Conservation (phyloP, 768 basidiomycete genomes). For the Tulasnella calospora region DNA sequence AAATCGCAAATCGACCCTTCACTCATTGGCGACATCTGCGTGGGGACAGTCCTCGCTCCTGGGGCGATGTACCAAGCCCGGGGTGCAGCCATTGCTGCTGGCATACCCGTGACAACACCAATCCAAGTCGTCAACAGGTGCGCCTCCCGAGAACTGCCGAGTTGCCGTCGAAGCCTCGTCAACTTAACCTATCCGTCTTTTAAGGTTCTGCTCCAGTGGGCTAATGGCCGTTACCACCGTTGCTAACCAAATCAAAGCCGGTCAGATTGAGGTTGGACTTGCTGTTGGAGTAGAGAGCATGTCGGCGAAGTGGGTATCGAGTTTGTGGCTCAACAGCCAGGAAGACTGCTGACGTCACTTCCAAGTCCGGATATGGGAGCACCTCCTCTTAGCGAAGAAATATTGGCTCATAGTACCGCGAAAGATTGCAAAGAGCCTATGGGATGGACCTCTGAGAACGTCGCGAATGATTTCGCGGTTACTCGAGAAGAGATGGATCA, state of each 20-base stretch:
- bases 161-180: not conserved
- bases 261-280: slow-evolving; percentile 77
- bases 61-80: slow-evolving; percentile 62
- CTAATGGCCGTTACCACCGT: slow-evolving; percentile 79
- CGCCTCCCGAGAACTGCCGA: not conserved
- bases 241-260: slow-evolving; percentile 66
- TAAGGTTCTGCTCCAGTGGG: slow-evolving; percentile 68
- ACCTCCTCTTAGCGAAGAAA: slow-evolving; percentile 30
- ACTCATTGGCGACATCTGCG: slow-evolving; percentile 69
- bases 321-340: not conserved
- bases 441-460: slow-evolving; percentile 89
- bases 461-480: slow-evolving; percentile 67
- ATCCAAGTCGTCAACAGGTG: slow-evolving; percentile 64
- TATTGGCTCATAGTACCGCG: slow-evolving; percentile 31
- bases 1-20: slow-evolving; percentile 57
- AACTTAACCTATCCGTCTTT: not conserved
- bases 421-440: slow-evolving; percentile 51
- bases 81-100: slow-evolving; percentile 70
- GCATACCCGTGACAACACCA: slow-evolving; percentile 72
- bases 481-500: slow-evolving; percentile 71
- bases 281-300: slow-evolving; percentile 31
- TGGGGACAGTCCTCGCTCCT: slow-evolving; percentile 68
- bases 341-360: not conserved
- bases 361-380: slow-evolving; percentile 28
- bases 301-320: slow-evolving; percentile 31